Base-by-base conservation (phyloP, 768 basidiomycete species). In the Pholiota molesta region DNA sequence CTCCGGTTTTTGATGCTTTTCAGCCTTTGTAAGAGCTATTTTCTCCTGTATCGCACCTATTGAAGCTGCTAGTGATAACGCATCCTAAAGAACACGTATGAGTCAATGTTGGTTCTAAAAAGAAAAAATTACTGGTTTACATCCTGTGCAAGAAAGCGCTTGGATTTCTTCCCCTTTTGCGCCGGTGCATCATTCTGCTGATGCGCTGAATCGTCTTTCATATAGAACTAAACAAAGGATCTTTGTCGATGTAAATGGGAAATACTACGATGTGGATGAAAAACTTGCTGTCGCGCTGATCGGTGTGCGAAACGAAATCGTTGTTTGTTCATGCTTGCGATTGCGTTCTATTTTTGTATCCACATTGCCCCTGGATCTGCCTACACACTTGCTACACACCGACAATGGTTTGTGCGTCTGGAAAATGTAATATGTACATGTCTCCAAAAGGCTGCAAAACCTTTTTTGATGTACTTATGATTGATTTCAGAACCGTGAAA, bases 1-100 rank as follows among this genome's bases (percentile, higher is more conserved):
- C 79, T 80, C 77, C 66, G 72, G 60, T 63, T 72, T 74, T 52
- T 75, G 79, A 64, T 72, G 75, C 66, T 74, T 82, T 66, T 76
- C 75, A 55, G 71, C 71, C 67, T 77, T 83, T 8, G 65, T 72
- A 55, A 72, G 69, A 6, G 74, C 64, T 58, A 79, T 83, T 66
- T 82, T 68, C 71, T 86, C 84, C 62, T 83, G 79, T 16, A 64
- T 68, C 35, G 68, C 69, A n/a, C 73, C 79, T 68, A 86, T 83
- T 39, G 77, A 77, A 62, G 73, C 66, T n/a, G 84, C 85, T 13
- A 86, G 70, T 55, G 71, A 71, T 61, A 83, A 65, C 5, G 79
- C 78, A 63, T 84, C 83, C 85, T 85, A 59, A 59, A 33, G 9
- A 59, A 37, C 49, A 52, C 42, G 58, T 29, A 31, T 61, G 56